These are phyloP conservation scores for Hydnomerulius pinastri DNA, from an alignment of 768 basidiomycete species.

Conservation along the genomic window DNA sequence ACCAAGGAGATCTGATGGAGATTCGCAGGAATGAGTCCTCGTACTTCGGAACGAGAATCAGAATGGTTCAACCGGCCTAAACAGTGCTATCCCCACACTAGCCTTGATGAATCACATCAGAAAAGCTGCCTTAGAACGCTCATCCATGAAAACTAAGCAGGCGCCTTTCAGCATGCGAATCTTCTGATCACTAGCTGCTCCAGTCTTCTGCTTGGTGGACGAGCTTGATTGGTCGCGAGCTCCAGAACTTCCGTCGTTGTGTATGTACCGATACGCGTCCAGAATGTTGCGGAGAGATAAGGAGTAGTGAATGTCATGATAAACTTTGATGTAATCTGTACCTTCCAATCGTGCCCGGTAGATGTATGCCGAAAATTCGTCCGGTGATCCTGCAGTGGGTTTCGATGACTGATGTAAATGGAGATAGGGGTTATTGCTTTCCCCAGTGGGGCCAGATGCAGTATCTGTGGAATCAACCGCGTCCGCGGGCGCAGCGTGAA, in stretches of 20 bases:
- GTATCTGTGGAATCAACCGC: slow-evolving; percentile 10
- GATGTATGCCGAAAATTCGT: slow-evolving; percentile 15
- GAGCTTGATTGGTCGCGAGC: slow-evolving; percentile 21
- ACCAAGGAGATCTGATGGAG: slow-evolving; percentile 2
- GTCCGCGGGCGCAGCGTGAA: slow-evolving; percentile 37
- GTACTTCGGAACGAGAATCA: too few species aligned
- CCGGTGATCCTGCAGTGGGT: slow-evolving; percentile 5
- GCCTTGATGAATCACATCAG: slow-evolving; percentile 35
- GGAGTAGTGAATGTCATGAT: slow-evolving; percentile 52
- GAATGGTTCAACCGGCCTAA: too few species aligned
- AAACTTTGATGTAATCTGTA: slow-evolving; percentile 58
- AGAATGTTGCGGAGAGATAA: slow-evolving; percentile 52
- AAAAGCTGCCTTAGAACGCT: slow-evolving; percentile 44
- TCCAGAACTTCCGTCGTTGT: slow-evolving; percentile 2
- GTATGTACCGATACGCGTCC: slow-evolving; percentile 48
- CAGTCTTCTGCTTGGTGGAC: background rate
- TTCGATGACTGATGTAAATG: slow-evolving; percentile 15
- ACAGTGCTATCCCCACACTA: slow-evolving; percentile 13
- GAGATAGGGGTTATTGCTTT: slow-evolving; percentile 29
- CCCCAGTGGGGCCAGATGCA: slow-evolving; percentile 20
- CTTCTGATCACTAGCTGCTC: slow-evolving; percentile 34
- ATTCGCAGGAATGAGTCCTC: slow-evolving; percentile 16
- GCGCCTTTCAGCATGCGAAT: slow-evolving; percentile 49
- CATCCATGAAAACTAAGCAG: slow-evolving; percentile 50
- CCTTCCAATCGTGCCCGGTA: slow-evolving; percentile 27